phyloP scores from a whole-genome alignment of 805 yeast genomes.

The Pichia gijzeniarum region DNA sequence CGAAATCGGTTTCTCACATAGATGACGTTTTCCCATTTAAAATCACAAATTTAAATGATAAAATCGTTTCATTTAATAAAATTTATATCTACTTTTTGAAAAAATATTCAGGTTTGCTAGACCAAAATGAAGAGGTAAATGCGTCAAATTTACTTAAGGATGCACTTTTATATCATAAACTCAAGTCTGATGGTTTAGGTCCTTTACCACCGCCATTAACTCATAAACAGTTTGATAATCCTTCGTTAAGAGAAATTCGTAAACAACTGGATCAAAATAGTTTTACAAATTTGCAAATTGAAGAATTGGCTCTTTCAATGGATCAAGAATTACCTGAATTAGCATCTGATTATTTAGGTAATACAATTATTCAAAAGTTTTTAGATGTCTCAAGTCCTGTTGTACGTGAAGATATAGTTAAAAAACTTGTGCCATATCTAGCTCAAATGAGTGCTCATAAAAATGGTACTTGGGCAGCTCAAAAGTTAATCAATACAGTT shows the following conservation, averaged over 20 bases:
- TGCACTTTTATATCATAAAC: slow-evolving; percentile 39
- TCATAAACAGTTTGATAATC: slow-evolving; percentile 74
- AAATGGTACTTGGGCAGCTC: slow-evolving; percentile 99
- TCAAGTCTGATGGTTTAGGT: slow-evolving; percentile 48
- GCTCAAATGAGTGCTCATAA: slow-evolving; percentile 94
- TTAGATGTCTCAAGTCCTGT: slow-evolving; percentile 66
- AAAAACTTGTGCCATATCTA: slow-evolving; percentile 67
- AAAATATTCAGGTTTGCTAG: slow-evolving; percentile 2
- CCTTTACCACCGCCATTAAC: slow-evolving; percentile 70
- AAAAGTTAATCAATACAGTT: slow-evolving; percentile 80
- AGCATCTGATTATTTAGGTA: slow-evolving; percentile 89
- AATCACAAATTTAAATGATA: slow-evolving; percentile 20
- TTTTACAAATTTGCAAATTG: slow-evolving; percentile 57
- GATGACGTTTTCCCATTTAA: slow-evolving; percentile 11
- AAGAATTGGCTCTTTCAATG: slow-evolving; percentile 78
- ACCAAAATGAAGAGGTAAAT: slow-evolving; percentile 21
- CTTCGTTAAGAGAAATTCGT: slow-evolving; percentile 79
- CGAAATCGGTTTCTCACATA: slow-evolving; percentile 4
- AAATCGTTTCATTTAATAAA: slow-evolving; percentile 17
- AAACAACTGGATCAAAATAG: slow-evolving; percentile 57
- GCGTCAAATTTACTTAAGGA: slow-evolving; percentile 40
- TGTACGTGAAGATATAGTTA: slow-evolving; percentile 74
- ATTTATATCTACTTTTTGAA: slow-evolving; percentile 4
- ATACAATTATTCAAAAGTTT: slow-evolving; percentile 89
- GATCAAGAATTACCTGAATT: slow-evolving; percentile 83